Conservation (phyloP, 75 land plant genomes). For the Pinus tabuliformis region DNA sequence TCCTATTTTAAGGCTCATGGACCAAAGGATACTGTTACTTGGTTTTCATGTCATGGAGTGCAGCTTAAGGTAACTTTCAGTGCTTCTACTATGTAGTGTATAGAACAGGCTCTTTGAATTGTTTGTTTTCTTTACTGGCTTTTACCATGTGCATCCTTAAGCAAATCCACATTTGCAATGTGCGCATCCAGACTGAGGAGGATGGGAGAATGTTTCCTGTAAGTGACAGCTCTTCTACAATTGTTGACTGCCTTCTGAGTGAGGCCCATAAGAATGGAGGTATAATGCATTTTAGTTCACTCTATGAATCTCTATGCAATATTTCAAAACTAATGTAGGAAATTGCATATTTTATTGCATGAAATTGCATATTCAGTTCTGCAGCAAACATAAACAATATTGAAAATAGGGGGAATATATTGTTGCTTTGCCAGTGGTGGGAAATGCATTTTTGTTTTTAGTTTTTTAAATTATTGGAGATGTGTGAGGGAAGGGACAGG, state of each 20-base stretch:
- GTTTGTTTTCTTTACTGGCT: constrained; percentile 3
- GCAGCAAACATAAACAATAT: too few relatives aligned
- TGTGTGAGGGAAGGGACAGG: too few relatives aligned
- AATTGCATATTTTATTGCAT: too few relatives aligned
- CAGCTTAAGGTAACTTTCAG: constrained; percentile 63
- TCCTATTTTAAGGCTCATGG: constrained; percentile 82
- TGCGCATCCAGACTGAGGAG: constrained; percentile 58
- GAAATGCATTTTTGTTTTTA: too few relatives aligned
- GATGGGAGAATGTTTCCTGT: constrained; percentile 98
- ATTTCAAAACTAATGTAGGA: too few relatives aligned
- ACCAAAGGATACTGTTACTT: constrained; percentile 82
- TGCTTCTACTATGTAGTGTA: neutral
- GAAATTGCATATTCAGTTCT: too few relatives aligned
- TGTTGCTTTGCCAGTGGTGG: too few relatives aligned
- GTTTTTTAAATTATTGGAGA: too few relatives aligned
- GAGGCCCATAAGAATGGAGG: constrained; percentile 75
- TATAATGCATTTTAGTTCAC: constrained; percentile 12
- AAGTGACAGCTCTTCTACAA: constrained; percentile 68
- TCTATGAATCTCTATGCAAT: too few relatives aligned
- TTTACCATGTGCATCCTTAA: neutral
- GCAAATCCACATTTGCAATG: neutral
- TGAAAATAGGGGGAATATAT: too few relatives aligned
- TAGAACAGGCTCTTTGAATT: neutral
- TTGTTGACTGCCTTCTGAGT: constrained; percentile 78
- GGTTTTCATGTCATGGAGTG: constrained; percentile 88